Base-by-base conservation (phyloP, 495 filamentous ascomycete species). In the Cenococcum geophilum region DNA sequence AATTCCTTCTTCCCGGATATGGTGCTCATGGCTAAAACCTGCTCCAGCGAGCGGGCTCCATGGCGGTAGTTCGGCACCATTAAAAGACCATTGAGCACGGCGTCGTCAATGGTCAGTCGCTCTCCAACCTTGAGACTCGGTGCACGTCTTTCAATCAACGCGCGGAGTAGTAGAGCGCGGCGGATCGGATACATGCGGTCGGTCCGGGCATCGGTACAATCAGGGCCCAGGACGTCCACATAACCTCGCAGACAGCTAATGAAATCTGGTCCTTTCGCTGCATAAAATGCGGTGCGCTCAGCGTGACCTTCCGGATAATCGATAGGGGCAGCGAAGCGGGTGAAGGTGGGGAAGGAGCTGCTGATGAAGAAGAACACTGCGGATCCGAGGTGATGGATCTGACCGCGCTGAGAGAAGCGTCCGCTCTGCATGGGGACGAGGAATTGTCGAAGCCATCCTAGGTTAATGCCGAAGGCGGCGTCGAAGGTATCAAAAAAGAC, bases 401-500 rank as follows among this genome's bases (percentile, higher is more conserved):
- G 58, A 34, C 62, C 62, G 20, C 48, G 40, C 34, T 68, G 62
- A 1, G 42, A 58, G 66, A 68, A 68, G 1, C 14, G 27, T 18
- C 66, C 66, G 50, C 62, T 45, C 4, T 59, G 62, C 66, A 65
- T 68, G 23, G 65, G 18, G 9, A 45, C 48, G 4, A 58, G 21
- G 32, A 68, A 55, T 9, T 62, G 47, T 16, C 40, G 40, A 45
- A 45, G 40, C 40, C 40, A 45, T 4, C 40, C 40, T 18, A 45
- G 11, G 11, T 45, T 45, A 16, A 45, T 45, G 12, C 40, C 18
- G 18, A 45, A 45, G 12, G 40, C 40, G 40, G 40, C 40, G 40
- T 68, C 66, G 34, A 62, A 68, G 52, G 62, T 65, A 32, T 65
- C 66, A 35, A 68, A 65, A 5, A 23, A 58, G 11, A 65, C 66